A percentile compares a stretch with the other conserved stretches of the same genome.
Conservation (phyloP, 2,329 filamentous ascomycete genomes). For the Fusarium circinatum region DNA sequence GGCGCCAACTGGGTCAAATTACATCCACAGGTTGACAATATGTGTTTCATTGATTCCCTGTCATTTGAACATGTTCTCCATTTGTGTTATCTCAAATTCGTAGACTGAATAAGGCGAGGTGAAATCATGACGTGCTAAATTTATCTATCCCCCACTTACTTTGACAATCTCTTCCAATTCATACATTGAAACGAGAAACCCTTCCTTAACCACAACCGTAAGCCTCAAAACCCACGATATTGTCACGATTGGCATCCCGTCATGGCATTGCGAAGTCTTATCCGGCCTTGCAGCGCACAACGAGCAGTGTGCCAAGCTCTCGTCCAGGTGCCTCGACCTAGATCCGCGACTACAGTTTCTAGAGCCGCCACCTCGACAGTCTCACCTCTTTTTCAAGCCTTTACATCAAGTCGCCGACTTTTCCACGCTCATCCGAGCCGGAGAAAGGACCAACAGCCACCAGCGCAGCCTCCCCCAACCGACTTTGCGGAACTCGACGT, state of each 20-base stretch:
- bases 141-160: conserved; percentile 38
- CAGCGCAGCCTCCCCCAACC: conserved; percentile 53
- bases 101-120: background rate
- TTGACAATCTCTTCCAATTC: conserved; percentile 5
- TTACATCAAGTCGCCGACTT: background rate
- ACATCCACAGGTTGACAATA: conserved; percentile 1
- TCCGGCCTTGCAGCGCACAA: conserved; percentile 30
- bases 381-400: background rate
- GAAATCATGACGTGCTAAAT: conserved; percentile 46
- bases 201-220: background rate
- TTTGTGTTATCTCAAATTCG: background rate
- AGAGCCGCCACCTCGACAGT: conserved; percentile 5
- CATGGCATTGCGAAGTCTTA: conserved; percentile 40
- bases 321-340: conserved; percentile 21
- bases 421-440: conserved; percentile 38
- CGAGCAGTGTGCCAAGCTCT: conserved; percentile 36
- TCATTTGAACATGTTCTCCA: background rate
- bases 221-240: background rate
- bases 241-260: background rate
- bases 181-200: background rate
- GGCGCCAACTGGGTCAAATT: conserved; percentile 23
- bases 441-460: conserved; percentile 36
- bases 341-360: conserved; percentile 24
- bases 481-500: conserved; percentile 84
- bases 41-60: background rate